Base-by-base conservation (phyloP, 177 flowering plant genomes). In the Vitis hybrid region DNA sequence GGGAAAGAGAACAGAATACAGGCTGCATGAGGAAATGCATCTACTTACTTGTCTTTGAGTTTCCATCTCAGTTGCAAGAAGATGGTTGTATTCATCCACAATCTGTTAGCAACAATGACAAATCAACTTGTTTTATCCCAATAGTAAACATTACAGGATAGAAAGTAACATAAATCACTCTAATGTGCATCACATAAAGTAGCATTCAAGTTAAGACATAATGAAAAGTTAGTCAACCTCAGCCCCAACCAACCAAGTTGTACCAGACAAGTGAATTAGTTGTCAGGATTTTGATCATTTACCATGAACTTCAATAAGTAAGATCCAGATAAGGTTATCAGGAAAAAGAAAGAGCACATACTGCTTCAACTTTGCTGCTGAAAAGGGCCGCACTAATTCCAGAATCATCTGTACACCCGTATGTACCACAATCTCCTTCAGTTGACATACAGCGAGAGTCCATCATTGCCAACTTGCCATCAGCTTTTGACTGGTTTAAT, bases 301-400 rank as follows among this genome's bases (percentile, higher is more conserved):
- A 55, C 55, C 1, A 70, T 14, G 3, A 58, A 71, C n/a, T 58
- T 17, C 6, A 44, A 74, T 24, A 64, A 55, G 62, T 62, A 15
- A 54, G 18, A 8, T 17, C 11, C 10, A 9, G 11, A 24, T 11
- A n/a, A 51, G 14, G 61, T 13, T 28, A 75, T 44, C 44, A 62
- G 49, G 22, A 49, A 67, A 49, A 56, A 11, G 15, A 66, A 64
- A 22, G 56, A 44, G 57, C 13, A 65, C 68, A 53, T 76, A 96
- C 99, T 70, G 89, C 86, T 79, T 96, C 97, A 73, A 89, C 86
- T 92, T 91, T 91, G 87, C 97, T 91, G 78, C 71, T 72, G 62
- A 76, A 83, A 63, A 94, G 83, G 49, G 93, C 92, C 49, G 81
- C 87, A 72, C 78, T 80, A 68, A 91, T 76, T 77, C 84, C 95